These are phyloP conservation scores for Thyridium curvatum DNA, from an alignment of 2,329 filamentous ascomycete genomes.

Conservation along the genomic window DNA sequence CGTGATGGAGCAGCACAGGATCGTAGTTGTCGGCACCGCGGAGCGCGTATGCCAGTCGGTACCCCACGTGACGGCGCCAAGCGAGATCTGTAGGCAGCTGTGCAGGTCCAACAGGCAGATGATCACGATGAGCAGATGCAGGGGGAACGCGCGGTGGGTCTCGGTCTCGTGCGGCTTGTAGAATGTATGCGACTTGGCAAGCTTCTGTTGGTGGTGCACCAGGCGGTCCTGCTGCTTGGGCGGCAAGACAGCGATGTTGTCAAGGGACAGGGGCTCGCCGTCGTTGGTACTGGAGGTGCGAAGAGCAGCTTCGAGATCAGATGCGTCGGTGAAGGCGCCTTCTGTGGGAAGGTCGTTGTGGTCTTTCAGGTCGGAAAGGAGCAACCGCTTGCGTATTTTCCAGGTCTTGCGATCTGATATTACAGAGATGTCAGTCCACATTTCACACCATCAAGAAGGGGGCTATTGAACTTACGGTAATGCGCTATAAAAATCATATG, in stretches of 20 bases:
- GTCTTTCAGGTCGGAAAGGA: constrained; percentile 56
- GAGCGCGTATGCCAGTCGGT: constrained; percentile 66
- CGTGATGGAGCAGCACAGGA: constrained; percentile 72
- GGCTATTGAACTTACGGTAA: constrained; percentile 50
- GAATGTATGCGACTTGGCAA: constrained; percentile 78
- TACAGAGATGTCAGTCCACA: constrained; percentile 18
- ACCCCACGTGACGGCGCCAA: constrained; percentile 73
- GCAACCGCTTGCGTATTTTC: constrained; percentile 55
- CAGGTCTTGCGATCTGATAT: constrained; percentile 47
- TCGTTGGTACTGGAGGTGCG: too few relatives aligned
- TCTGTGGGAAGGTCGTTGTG: constrained; percentile 59
- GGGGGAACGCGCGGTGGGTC: constrained; percentile 74
- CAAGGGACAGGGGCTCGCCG: constrained; percentile 14
- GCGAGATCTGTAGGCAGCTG: constrained; percentile 71
- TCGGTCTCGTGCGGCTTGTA: constrained; percentile 84
- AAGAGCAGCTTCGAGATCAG: constrained; percentile 19
- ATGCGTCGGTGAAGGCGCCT: constrained; percentile 20
- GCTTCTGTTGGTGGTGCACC: constrained; percentile 71
- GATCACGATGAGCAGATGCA: constrained; percentile 67
- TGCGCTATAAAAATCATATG: constrained; percentile 79
- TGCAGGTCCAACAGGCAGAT: constrained; percentile 76
- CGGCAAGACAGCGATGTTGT: constrained; percentile 55
- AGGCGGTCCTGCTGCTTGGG: constrained; percentile 61
- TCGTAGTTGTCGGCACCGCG: constrained; percentile 70
- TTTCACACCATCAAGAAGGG: constrained; percentile 13